These are phyloP conservation scores for Rhododendron ferrugineum DNA, from an alignment of 148 eudicot species.

Conservation along the genomic window DNA sequence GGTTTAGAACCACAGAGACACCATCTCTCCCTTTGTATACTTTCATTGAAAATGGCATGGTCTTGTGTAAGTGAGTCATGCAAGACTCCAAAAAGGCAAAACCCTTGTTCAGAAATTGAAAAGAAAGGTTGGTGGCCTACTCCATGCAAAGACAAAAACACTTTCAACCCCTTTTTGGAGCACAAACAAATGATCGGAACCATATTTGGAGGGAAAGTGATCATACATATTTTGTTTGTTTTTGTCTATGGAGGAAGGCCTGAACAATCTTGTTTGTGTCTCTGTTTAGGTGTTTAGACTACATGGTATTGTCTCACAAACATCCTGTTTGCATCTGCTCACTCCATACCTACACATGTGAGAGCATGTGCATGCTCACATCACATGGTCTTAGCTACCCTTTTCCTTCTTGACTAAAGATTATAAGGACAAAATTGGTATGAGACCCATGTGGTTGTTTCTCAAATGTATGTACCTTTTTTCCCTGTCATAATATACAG, in stretches of 20 bases:
- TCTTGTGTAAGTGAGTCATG: slow-evolving; percentile 11
- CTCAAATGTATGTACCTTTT: not conserved
- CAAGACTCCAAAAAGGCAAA: not conserved
- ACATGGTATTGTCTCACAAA: not conserved
- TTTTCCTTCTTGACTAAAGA: not conserved
- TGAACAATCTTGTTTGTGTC: not conserved
- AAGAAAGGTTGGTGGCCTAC: slow-evolving; percentile 17
- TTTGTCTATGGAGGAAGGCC: not conserved
- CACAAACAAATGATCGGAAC: not conserved
- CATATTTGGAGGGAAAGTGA: slow-evolving; percentile 9
- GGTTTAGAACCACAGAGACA: not conserved
- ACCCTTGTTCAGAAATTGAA: not conserved
- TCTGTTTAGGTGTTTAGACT: not conserved
- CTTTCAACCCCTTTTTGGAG: not conserved
- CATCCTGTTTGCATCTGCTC: not conserved
- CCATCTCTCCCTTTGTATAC: not conserved
- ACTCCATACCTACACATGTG: slow-evolving; percentile 14
- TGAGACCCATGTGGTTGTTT: slow-evolving; percentile 10
- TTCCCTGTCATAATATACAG: not conserved
- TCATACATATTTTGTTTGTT: not conserved
- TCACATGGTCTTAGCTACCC: slow-evolving; percentile 7
- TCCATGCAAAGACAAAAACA: slow-evolving; percentile 6
- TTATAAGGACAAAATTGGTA: not conserved
- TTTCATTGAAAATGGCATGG: not conserved
- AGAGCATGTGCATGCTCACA: slow-evolving; percentile 14